Evolutionary conservation across 805 yeast species (phyloP), one percentile per base, ranked within the genome.

Genomic region (Barnettozyma populi): DNA sequence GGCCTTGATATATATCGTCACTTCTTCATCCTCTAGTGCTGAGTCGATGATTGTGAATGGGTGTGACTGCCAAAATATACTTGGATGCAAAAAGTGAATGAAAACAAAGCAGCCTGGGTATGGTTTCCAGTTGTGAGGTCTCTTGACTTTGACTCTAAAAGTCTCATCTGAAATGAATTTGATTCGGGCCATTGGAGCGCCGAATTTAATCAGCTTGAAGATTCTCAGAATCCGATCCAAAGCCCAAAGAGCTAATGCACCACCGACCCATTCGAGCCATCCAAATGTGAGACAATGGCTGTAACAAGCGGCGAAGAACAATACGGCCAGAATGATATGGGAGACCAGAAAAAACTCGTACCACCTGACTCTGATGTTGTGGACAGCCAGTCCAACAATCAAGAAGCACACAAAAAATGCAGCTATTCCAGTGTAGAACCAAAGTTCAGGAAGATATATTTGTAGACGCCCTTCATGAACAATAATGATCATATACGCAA

Each of bases 21-120:
- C 57, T 41, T 65, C 63, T 50, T 69, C 66, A 35, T 67, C 66
- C 39, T 67, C 63, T 2, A 65, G 62, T 7, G 62, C 62, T 4
- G 76, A 65, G 43, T 71, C 72, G 36, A 77, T 66, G 7, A 78
- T 63, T 1, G 90, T 82, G 65, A 86, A 84, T 4, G 92, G 92
- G 61, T 85, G 90, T 5, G 84, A 77, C 61, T 84, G 88, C 81
- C 83, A 82, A 61, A 82, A 79, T 35, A 72, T 64, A 3, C 65
- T 59, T 18, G 75, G 70, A 39, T 76, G 67, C 48, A 82, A 52
- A 61, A 84, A 80, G 64, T 82, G 75, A 34, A 86, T 64, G 56
- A 70, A 84, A 1, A 74, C 79, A 60, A 67, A 79, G 14, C 75
- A 69, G 25, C 87, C 85, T 2, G 89, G 83, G 48, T 57, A 65